Evolutionary conservation across 148 eudicot species (phyloP), one percentile per base, ranked within the genome.

Genomic region (Selenicereus undatus): DNA sequence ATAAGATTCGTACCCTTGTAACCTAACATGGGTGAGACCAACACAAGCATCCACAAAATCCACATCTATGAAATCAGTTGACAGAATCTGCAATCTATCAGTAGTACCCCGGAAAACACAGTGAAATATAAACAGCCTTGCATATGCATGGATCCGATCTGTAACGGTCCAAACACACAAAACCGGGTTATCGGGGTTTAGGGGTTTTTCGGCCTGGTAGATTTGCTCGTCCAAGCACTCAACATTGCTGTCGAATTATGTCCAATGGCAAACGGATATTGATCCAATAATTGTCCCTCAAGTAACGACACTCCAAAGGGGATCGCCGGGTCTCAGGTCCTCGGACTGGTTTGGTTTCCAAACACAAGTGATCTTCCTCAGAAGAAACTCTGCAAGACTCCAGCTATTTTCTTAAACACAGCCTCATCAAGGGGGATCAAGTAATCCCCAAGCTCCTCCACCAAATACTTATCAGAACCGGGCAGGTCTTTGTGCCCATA

Each of bases 171-270:
- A 90, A 22, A 96, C 98, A 48, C 97, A 95, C 86, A 95, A 17
- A 21, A 96, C 76, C 4, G 92, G 98, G 78, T 93, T 93, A 84
- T 96, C 99, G 0, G 95, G 95, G 90, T 76, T 93, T 95, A 3
- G 99, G 99, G 18, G 98, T 96, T 96, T 96, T 86, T 92, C 98
- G 16, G 92, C 98, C 85, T 94, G 76, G 85, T 96, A 96, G 82
- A 91, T 81, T 96, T 98, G 32, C 79, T 92, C 89, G 11, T 88
- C 80, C 86, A 96, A 81, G 76, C 87, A 88, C 89, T 87, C 90
- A 79, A 96, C 26, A 22, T 93, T 96, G 80, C 95, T 93, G 82
- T 96, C 98, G 69, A 93, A 96, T 76, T 96, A 93, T 0, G 97
- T 93, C 4, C 43, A 87, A 86, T 36, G 99, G 99, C 78, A 93